Evolutionary conservation across 495 filamentous ascomycete species (phyloP), one percentile per base, ranked within the genome.

Genomic region (Lasiosphaeris hirsuta): DNA sequence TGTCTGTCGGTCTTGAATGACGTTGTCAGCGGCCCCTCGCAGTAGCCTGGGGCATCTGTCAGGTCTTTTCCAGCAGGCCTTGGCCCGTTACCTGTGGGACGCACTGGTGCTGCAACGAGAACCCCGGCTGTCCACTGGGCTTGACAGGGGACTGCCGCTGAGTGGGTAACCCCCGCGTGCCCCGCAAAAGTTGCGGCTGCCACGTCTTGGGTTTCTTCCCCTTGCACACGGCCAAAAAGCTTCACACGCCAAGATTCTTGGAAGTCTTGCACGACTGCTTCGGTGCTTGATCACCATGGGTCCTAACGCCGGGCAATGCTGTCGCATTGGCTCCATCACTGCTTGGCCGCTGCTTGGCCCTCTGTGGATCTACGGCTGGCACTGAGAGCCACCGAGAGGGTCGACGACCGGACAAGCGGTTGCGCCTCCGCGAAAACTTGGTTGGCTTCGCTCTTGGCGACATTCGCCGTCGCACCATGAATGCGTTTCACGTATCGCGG

Each of bases 161-260:
- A 17, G 4, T 13, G 7, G 9, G 42, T 3, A 8, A 10, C 9
- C 3, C 42, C 43, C 15, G 11, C 17, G 23, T 1, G 42, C 42
- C 42, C 42, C 43, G 3, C 43, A 45, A n/a, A 45, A 45, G 30
- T 15, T 45, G 30, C 14, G 35, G 8, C 53, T 45, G 53, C 23
- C 51, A 35, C 51, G 46, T 23, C 40, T 36, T 36, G 17, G 34
- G 53, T 45, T 55, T 54, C 51, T 43, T 17, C 38, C 53, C 52
- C 40, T 47, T 15, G 53, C 34, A 18, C 23, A 30, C 23, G 23
- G 5, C 23, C 23, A 5, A 30, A 30, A 5, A 30, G 5, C 23
- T 30, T 30, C 23, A 30, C 23, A 30, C 23, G 23, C 23, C 23
- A 30, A 30, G 23, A 30, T 30, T 30, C 23, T 30, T 30, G 23